These are phyloP conservation scores for Dipodascus geniculatus DNA, from an alignment of 805 yeast species.

Conservation along the genomic window DNA sequence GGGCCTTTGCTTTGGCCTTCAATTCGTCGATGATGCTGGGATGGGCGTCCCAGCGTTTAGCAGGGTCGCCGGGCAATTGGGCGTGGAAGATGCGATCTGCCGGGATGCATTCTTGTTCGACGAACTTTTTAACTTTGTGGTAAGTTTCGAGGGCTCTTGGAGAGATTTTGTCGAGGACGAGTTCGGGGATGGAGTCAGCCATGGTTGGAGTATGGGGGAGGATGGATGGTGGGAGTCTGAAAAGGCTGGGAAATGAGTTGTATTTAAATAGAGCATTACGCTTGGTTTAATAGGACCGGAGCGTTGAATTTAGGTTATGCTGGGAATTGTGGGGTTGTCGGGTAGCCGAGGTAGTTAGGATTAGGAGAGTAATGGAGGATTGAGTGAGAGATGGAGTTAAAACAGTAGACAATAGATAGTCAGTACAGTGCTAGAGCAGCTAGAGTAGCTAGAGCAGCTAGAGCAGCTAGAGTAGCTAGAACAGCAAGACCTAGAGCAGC, in stretches of 20 bases:
- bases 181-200: conserved; percentile 22
- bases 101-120: conserved; percentile 45
- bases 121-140: conserved; percentile 34
- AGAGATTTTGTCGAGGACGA: conserved; percentile 26
- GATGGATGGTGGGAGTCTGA: not conserved
- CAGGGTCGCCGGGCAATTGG: conserved; percentile 32
- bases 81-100: conserved; percentile 35
- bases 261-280: not conserved
- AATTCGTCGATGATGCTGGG: conserved; percentile 41
- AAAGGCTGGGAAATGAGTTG: not conserved
- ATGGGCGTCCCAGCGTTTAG: conserved; percentile 34
- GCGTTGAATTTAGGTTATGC: no score
- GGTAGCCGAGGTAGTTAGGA: no score
- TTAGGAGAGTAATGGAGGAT: no score
- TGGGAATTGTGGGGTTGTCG: not conserved
- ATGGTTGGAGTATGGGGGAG: not conserved
- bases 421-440: no score
- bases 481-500: no score
- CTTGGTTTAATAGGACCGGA: no score
- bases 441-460: no score
- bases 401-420: no score
- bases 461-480: no score
- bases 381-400: no score
- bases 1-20: conserved; percentile 38
- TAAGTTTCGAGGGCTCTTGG: conserved; percentile 27